Evolutionary conservation across 2,329 filamentous ascomycete genomes (phyloP).

Genomic region (Claviceps purpurea): DNA sequence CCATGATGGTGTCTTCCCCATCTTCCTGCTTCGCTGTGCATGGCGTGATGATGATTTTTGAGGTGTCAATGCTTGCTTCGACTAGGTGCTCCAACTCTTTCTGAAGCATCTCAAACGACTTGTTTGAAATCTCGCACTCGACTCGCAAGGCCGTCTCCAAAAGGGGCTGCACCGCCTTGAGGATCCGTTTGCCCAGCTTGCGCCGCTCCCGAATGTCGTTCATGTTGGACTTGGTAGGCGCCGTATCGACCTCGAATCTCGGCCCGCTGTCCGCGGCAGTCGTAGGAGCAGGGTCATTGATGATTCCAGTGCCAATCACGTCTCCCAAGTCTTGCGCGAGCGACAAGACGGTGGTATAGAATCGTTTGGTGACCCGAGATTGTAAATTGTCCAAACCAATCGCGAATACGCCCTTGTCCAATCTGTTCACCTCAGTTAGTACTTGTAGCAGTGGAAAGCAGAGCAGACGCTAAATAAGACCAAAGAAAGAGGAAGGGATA

Average conservation of each 20-base stretch:
- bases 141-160: slow-evolving; percentile 64
- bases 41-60: slow-evolving; percentile 24
- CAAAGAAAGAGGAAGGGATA: too few species aligned
- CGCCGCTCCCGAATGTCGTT: slow-evolving; percentile 68
- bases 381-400: slow-evolving; percentile 36
- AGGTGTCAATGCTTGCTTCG: slow-evolving; percentile 50
- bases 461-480: too few species aligned
- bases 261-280: slow-evolving; percentile 8
- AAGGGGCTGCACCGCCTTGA: slow-evolving; percentile 67
- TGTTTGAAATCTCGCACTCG: slow-evolving; percentile 67
- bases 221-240: slow-evolving; percentile 35
- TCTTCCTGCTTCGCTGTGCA: slow-evolving; percentile 24
- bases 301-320: slow-evolving; percentile 40
- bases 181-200: slow-evolving; percentile 76
- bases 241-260: slow-evolving; percentile 30
- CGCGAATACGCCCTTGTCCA: slow-evolving; percentile 51
- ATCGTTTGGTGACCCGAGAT: slow-evolving; percentile 37
- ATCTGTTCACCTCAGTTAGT: slow-evolving; percentile 24
- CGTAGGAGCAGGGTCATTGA: slow-evolving; percentile 9
- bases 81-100: slow-evolving; percentile 63
- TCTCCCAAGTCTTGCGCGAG: slow-evolving; percentile 45
- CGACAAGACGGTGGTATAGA: slow-evolving; percentile 42
- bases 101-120: slow-evolving; percentile 54
- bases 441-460: too few species aligned
- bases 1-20: slow-evolving; percentile 37